Conservation (phyloP, 2,329 filamentous ascomycete species). For the Aspergillus bombycis region DNA sequence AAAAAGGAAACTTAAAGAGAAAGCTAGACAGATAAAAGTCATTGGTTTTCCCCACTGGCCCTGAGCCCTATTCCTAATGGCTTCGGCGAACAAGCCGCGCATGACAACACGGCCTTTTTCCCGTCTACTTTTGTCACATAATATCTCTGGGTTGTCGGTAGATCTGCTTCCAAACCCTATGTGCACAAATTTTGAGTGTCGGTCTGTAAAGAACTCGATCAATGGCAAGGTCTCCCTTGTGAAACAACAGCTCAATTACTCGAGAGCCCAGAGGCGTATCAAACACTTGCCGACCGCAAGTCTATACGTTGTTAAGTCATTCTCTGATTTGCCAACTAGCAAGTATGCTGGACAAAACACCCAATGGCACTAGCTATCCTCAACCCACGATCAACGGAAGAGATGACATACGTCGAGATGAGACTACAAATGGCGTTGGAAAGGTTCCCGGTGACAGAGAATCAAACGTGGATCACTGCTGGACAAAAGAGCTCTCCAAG, state of each 20-base stretch:
- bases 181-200: background rate
- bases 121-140: background rate
- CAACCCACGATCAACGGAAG: constrained; percentile 2
- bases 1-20: background rate
- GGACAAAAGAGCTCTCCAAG: constrained; percentile 24
- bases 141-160: background rate
- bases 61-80: background rate
- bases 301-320: background rate
- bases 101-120: too few relatives aligned
- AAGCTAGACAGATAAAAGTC: too few relatives aligned
- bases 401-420: constrained; percentile 4
- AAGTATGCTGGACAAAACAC: background rate
- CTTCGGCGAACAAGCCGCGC: background rate
- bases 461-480: constrained; percentile 16
- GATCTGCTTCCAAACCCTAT: background rate
- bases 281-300: background rate
- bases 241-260: background rate
- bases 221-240: background rate
- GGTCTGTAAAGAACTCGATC: background rate
- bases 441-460: constrained; percentile 22
- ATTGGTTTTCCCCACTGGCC: background rate
- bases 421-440: constrained; percentile 15
- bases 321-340: background rate
- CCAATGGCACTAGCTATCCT: background rate
- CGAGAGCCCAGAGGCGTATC: background rate